Evolutionary conservation across 305 asterid genomes (phyloP), one percentile per base, ranked within the genome.

Genomic region (Salvia sclarea): DNA sequence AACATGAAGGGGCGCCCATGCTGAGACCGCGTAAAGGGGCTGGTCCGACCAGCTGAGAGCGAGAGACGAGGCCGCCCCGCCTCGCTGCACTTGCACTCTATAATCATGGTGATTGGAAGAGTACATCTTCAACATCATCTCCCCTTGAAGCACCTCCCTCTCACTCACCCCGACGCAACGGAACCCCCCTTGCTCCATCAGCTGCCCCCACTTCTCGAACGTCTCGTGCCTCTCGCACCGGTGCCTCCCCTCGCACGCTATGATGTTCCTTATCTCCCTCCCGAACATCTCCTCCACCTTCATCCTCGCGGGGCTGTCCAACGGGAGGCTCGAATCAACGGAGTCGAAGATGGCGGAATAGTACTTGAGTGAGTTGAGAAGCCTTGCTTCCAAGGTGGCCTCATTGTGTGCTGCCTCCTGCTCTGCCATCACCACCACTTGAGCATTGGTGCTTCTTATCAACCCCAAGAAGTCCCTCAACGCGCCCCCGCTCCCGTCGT

Each of bases 221-320:
- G 66, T 52, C 50, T 81, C 86, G 65, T 94, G 99, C 78, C 99
- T 86, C 68, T 94, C 98, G 1, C 41, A 43, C 78, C 99, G 84
- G 14, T 87, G 95, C 22, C 83, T 75, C 31, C 99, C 99, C 72
- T 94, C 99, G 25, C 93, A 89, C 2, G 87, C 86, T 1, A 94
- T 69, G 57, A 94, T 81, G 40, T 84, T 91, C 79, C 92, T 76
- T 20, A 94, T 85, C 24, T 91, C 98, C 0, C 85, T 76, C 20
- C 79, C 96, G 17, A 83, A 91, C 85, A 89, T 81, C 53, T 86
- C 98, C 80, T 91, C 99, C 7, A 89, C 79, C 88, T 80, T 92
- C 56, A 80, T 55, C 80, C 97, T 75, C 33, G 78, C 80, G 4
- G 80, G 68, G 62, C 92, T 88, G 13, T 81, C 91, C 41, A 70